These are phyloP conservation scores for Umbellularia californica DNA, from an alignment of 164 flowering plant genomes.

Conservation along the genomic window DNA sequence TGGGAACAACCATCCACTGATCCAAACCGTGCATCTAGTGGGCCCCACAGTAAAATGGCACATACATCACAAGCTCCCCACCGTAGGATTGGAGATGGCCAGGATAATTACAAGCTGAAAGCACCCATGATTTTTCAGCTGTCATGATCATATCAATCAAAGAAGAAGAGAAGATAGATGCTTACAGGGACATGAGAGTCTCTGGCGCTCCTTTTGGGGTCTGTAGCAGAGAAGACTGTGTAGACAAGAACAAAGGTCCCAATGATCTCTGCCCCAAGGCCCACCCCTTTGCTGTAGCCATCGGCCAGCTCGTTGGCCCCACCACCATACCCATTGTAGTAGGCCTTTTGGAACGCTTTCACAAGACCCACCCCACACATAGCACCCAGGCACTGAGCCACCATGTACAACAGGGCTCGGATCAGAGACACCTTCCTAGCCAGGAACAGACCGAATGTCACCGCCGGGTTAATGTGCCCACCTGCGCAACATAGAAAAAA, in stretches of 20 bases:
- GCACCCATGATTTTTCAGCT: no score
- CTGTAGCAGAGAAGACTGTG: conserved; percentile 97
- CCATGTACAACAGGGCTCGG: conserved; percentile 70
- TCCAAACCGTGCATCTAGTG: no score
- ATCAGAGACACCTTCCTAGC: conserved; percentile 77
- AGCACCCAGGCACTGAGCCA: conserved; percentile 89
- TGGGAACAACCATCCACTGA: no score
- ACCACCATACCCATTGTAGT: conserved; percentile 58
- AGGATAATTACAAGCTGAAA: no score
- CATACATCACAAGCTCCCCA: no score
- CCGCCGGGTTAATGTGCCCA: conserved; percentile 92
- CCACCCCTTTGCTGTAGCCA: conserved; percentile 74
- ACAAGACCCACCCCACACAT: conserved; percentile 84
- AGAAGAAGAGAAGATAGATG: neutral
- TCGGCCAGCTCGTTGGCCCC: conserved; percentile 55
- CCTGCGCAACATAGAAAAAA: conserved; percentile 35
- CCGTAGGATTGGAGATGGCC: no score
- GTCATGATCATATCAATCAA: neutral
- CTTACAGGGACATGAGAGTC: conserved; percentile 96
- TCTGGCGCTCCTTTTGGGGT: conserved; percentile 84
- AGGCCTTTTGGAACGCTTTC: conserved; percentile 64
- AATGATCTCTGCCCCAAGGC: conserved; percentile 82
- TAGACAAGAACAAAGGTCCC: conserved; percentile 96
- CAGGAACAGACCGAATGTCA: conserved; percentile 80
- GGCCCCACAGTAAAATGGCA: no score